Evolutionary conservation across 2,329 filamentous ascomycete genomes (phyloP).

Genomic region (Diaporthe vaccinii): DNA sequence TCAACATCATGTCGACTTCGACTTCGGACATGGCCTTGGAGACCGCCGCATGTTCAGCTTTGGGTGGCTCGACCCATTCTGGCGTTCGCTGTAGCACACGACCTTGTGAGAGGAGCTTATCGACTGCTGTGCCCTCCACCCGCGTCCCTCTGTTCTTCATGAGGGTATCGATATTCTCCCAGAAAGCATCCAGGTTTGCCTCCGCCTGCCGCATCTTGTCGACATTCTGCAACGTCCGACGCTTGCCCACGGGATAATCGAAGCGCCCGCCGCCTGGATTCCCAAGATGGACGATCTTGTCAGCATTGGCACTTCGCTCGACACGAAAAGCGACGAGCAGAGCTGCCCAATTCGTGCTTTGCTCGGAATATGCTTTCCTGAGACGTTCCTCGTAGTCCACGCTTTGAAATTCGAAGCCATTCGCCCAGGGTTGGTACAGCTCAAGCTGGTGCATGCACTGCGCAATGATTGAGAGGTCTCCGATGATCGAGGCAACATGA

Average conservation of each 20-base stretch:
- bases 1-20: conserved; percentile 9
- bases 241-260: conserved; percentile 58
- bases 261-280: conserved; percentile 57
- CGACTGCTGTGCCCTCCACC: conserved; percentile 47
- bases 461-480: conserved; percentile 60
- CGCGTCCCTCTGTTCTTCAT: conserved; percentile 43
- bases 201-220: conserved; percentile 62
- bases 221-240: conserved; percentile 59
- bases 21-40: not conserved
- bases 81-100: conserved; percentile 61
- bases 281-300: conserved; percentile 45
- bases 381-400: conserved; percentile 46
- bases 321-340: not conserved
- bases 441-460: conserved; percentile 61
- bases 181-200: conserved; percentile 61
- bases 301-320: conserved; percentile 13
- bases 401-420: conserved; percentile 52
- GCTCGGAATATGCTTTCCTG: conserved; percentile 45
- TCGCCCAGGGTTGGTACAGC: conserved; percentile 63
- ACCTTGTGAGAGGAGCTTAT: conserved; percentile 49
- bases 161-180: conserved; percentile 53
- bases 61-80: conserved; percentile 58
- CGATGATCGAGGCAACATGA: conserved; percentile 53
- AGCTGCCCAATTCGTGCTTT: not conserved
- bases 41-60: conserved; percentile 21